phyloP scores from a whole-genome alignment of 768 basidiomycete genomes.

The Lactarius sp. region DNA sequence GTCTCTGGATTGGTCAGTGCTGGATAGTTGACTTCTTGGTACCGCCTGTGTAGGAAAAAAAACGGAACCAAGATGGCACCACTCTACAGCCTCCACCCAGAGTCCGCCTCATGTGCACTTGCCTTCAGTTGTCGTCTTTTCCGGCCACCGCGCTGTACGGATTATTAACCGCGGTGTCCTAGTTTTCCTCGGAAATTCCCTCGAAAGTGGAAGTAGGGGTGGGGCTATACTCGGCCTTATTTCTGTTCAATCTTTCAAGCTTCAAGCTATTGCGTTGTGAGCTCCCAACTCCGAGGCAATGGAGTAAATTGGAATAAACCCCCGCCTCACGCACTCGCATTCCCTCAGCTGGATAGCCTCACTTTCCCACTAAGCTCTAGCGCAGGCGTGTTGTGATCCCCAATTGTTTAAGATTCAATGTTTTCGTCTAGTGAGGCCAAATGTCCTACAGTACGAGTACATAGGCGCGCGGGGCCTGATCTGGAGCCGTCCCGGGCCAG shows the following conservation, averaged over 20 bases:
- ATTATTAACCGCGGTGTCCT: neutral
- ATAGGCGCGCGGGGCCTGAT: neutral
- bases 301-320: neutral
- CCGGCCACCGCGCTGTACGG: neutral
- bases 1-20: neutral
- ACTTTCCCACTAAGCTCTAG: neutral
- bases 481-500: neutral
- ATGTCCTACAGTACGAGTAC: neutral
- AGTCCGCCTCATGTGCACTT: neutral
- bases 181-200: neutral
- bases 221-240: neutral
- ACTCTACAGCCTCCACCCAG: neutral
- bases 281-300: conserved; percentile 6
- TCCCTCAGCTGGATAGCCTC: neutral
- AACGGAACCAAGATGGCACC: neutral
- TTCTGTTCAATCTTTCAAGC: neutral
- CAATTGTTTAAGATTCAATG: neutral
- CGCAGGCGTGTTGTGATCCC: neutral
- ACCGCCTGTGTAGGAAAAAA: neutral
- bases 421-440: neutral
- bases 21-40: neutral
- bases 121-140: neutral
- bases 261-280: conserved; percentile 7
- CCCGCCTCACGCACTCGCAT: neutral
- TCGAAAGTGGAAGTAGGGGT: neutral